Percentiles rank a stretch among this genome's conserved stretches.
Conservation (phyloP, 345 rosid genomes). For the Kernera saxatilis region DNA sequence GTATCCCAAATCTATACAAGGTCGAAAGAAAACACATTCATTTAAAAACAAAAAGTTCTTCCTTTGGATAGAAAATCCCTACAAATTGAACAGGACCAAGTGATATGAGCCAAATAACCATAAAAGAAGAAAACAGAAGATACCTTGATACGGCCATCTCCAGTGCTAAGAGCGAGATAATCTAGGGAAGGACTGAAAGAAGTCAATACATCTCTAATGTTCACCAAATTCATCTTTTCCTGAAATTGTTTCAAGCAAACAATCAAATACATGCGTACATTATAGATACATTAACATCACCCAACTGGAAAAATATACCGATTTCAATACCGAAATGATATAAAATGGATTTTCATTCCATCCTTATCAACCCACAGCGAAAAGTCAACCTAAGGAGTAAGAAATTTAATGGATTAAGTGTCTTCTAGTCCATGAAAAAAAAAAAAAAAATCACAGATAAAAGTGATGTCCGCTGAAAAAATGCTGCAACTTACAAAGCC, state of each 20-base stretch:
- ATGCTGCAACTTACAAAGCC: background rate
- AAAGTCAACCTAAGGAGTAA: background rate
- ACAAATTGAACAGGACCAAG: background rate
- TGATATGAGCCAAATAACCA: background rate
- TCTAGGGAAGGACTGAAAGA: constrained; percentile 72
- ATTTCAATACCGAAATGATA: background rate
- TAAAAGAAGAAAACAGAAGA: background rate
- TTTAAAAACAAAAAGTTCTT: background rate
- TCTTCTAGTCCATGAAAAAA: background rate
- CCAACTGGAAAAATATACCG: background rate
- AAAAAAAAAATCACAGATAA: background rate
- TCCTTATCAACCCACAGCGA: background rate
- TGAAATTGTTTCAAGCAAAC: constrained; percentile 20
- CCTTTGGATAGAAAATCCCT: background rate
- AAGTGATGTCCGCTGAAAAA: background rate
- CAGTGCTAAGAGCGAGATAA: constrained; percentile 71
- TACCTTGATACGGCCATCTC: constrained; percentile 89
- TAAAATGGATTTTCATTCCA: background rate
- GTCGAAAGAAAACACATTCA: background rate
- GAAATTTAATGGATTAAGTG: background rate
- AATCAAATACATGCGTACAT: background rate
- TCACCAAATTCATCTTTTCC: constrained; percentile 56
- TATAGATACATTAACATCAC: background rate
- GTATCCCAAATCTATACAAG: constrained; percentile 66
- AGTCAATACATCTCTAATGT: constrained; percentile 70